phyloP scores from a whole-genome alignment of 768 basidiomycete species.

The Russula vinacea region DNA sequence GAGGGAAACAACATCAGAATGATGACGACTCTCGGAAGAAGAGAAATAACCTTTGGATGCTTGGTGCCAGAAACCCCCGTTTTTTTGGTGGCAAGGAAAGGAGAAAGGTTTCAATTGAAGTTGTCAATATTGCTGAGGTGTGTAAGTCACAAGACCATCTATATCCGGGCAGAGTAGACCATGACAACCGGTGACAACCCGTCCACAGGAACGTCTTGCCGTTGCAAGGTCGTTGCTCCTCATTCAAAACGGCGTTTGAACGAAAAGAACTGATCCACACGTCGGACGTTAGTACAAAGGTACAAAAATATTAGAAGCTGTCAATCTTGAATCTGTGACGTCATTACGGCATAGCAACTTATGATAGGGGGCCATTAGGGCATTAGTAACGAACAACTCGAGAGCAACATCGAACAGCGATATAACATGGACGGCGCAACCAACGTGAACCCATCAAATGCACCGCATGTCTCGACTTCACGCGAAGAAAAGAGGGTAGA shows the following conservation, averaged over 20 bases:
- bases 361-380: too few species aligned
- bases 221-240: not conserved
- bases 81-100: not conserved
- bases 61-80: not conserved
- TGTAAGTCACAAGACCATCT: not conserved
- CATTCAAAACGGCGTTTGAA: not conserved
- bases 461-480: not conserved
- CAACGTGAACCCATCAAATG: conserved; percentile 18
- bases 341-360: not conserved
- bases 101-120: not conserved
- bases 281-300: not conserved
- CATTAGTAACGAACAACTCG: not conserved
- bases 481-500: conserved; percentile 39
- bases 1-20: not conserved
- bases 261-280: not conserved
- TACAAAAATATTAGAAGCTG: too few species aligned
- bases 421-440: conserved; percentile 5
- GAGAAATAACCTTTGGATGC: not conserved
- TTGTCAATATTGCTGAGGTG: not conserved
- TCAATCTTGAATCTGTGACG: not conserved
- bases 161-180: not conserved
- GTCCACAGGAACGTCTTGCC: not conserved
- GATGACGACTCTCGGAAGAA: not conserved
- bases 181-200: not conserved
- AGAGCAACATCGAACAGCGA: not conserved